Conservation (phyloP, 1,139 yeast species). For the Maudiozyma humilis region DNA sequence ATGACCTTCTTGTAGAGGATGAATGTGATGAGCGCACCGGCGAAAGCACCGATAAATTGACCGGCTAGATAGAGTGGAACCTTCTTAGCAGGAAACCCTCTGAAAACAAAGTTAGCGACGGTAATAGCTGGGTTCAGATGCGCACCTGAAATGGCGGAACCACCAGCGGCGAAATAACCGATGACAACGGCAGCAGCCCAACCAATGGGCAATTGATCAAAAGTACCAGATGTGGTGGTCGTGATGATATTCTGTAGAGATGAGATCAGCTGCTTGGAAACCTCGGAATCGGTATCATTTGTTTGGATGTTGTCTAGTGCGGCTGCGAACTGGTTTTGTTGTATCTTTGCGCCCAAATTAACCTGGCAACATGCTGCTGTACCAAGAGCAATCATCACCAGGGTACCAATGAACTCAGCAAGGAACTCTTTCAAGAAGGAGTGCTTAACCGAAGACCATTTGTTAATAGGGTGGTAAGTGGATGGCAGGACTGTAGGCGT, state of each 20-base stretch:
- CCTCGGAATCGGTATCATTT: constrained; percentile 10
- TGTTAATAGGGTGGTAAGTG: constrained; percentile 32
- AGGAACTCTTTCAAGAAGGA: constrained; percentile 29
- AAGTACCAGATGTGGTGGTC: constrained; percentile 34
- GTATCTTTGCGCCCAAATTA: constrained; percentile 19
- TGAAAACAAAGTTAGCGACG: constrained; percentile 34
- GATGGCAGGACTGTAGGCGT: constrained; percentile 33
- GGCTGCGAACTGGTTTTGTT: constrained; percentile 14
- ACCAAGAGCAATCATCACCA: constrained; percentile 38
- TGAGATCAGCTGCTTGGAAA: constrained; percentile 11
- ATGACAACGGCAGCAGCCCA: constrained; percentile 48
- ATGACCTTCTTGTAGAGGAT: constrained; percentile 32
- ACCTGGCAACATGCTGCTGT: constrained; percentile 42
- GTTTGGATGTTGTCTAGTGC: constrained; percentile 12
- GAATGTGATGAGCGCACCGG: constrained; percentile 35
- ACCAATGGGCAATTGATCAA: constrained; percentile 37
- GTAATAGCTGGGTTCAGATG: constrained; percentile 41
- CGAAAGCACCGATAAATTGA: constrained; percentile 37
- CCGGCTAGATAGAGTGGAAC: constrained; percentile 36
- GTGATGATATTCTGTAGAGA: constrained; percentile 15
- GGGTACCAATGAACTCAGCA: constrained; percentile 45
- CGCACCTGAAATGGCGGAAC: constrained; percentile 38
- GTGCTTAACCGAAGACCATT: constrained; percentile 29
- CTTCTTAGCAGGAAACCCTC: constrained; percentile 39
- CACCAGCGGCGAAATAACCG: constrained; percentile 39